Evolutionary conservation across 2,329 filamentous ascomycete species (phyloP), one percentile per base, ranked within the genome.

Genomic region (Gaeumannomyces sp.): DNA sequence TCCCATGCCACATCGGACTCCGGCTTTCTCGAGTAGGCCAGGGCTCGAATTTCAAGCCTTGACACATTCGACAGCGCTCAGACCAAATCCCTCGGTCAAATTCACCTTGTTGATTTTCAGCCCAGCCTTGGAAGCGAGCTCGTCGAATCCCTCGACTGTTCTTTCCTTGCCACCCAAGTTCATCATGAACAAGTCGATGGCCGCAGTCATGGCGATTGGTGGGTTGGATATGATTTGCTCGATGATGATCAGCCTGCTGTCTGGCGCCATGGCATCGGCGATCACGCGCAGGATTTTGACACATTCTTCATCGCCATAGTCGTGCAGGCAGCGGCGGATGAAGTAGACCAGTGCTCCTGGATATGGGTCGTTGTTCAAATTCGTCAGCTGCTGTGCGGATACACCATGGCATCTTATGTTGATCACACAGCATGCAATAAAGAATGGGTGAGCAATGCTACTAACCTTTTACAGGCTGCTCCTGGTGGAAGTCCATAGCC

Each of bases 251-350:
- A 73, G 65, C 58, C 66, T 65, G 60, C 70, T 73, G 62, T 72
- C 70, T n/a, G 65, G n/a, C 10, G 67, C 67, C 71, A 77, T 72
- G 11, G 75, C 74, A 4, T 67, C 66, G 3, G 69, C 64, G 4
- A 77, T 61, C 3, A 70, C 71, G 58, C 69, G 63, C 7, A 78
- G 69, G 1, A 78, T 77, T 28, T 68, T 62, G 1, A 73, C 70
- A 31, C 70, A 72, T 19, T 71, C 71, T 1, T 71, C 69, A 63
- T 77, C 75, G 28, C 72, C 67, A 65, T 76, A 78, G 64, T 78
- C 74, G 65, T 79, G 77, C 1, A 79, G 71, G 59, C 73, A 74
- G 8, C 74, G 73, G 62, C 71, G 72, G 64, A 75, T 74, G 68
- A 71, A 74, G 68, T 78, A 78, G 16, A 76, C 67, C 29, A 73